phyloP scores from a whole-genome alignment of 2,329 filamentous ascomycete species.

The Hortaea werneckii region DNA sequence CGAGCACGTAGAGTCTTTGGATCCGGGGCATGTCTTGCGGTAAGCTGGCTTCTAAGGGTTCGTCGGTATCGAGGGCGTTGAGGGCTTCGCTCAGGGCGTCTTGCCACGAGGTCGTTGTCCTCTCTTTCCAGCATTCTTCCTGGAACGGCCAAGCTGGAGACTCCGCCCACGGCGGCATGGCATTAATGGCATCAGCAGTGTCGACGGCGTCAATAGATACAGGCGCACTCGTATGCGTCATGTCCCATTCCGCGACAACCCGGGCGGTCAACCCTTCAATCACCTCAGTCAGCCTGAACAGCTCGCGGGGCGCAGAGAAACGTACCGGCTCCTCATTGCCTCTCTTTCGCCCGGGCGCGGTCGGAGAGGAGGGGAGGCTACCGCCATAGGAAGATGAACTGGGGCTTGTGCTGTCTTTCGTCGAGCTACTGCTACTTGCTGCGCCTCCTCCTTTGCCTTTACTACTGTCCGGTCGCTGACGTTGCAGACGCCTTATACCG shows the following conservation, averaged over 20 bases:
- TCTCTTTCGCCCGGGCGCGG: background rate
- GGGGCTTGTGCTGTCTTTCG: background rate
- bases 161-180: conserved; percentile 41
- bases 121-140: conserved; percentile 37
- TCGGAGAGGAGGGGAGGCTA: background rate
- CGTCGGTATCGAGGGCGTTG: conserved; percentile 65
- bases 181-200: conserved; percentile 8
- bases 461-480: conserved; percentile 37
- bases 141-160: conserved; percentile 52
- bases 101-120: conserved; percentile 30
- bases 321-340: conserved; percentile 43
- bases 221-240: conserved; percentile 32
- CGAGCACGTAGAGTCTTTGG: conserved; percentile 63
- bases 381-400: background rate
- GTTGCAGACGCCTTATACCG: conserved; percentile 61
- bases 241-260: conserved; percentile 52
- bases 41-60: conserved; percentile 51
- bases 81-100: conserved; percentile 36
- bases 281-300: conserved; percentile 80
- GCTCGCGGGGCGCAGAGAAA: conserved; percentile 75
- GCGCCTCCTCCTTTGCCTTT: conserved; percentile 4
- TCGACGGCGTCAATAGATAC: background rate
- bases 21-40: conserved; percentile 52
- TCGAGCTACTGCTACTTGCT: background rate
- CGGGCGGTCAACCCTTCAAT: conserved; percentile 53